Conservation (phyloP, 306 rosid genomes). For the Inga laurina region DNA sequence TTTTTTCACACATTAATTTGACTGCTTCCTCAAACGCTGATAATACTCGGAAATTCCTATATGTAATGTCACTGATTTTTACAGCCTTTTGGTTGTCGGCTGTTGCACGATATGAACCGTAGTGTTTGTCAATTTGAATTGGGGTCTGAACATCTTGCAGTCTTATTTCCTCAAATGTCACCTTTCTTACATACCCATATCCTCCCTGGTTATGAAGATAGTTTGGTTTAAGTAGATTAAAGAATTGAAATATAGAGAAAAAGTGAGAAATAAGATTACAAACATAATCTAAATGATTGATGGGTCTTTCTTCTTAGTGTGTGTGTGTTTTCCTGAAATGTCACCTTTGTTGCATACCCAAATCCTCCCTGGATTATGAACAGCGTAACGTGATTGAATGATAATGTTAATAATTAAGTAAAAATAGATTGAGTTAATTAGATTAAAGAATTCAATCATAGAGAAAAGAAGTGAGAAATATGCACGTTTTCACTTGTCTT, state of each 20-base stretch:
- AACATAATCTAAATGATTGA: no score
- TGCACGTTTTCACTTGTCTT: background rate
- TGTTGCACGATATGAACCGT: background rate
- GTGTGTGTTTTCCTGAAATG: background rate
- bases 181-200: no score
- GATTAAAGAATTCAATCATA: background rate
- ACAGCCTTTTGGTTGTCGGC: background rate
- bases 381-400: background rate
- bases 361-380: conserved; percentile 44
- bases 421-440: background rate
- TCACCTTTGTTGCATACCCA: conserved; percentile 52
- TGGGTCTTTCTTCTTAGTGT: no score
- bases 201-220: no score
- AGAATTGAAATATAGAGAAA: no score
- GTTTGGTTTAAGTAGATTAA: no score
- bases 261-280: no score
- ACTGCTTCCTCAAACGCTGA: conserved; percentile 27
- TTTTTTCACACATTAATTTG: conserved; percentile 29
- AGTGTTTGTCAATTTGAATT: conserved; percentile 44
- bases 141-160: conserved; percentile 30
- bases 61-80: conserved; percentile 46
- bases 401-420: background rate
- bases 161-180: conserved; percentile 34
- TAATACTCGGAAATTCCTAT: conserved; percentile 38
- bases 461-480: background rate